Base-by-base conservation (phyloP, 495 filamentous ascomycete genomes). In the Cenococcum geophilum region DNA sequence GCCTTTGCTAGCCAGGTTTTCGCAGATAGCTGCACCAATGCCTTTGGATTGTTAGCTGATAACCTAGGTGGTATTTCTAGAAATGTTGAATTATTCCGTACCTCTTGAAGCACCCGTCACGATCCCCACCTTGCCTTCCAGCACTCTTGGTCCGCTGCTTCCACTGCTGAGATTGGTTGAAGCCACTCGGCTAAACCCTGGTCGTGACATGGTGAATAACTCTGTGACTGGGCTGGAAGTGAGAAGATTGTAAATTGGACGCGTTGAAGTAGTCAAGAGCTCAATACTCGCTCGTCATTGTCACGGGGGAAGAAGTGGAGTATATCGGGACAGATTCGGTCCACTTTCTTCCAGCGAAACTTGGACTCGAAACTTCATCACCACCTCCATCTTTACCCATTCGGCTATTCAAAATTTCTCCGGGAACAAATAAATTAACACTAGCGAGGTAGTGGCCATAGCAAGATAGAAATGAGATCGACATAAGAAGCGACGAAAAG, bases 21-120 rank as follows among this genome's bases (percentile, higher is more conserved):
- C 80, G 40, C 84, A 86, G 66, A 92, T 90, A n/a, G 88, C 86
- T 59, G 84, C 87, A 53, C 91, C 91, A 70, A 96, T 95, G 64
- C 91, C 91, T 95, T 40, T 50, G 20, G 20, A n/a, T n/a, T 34
- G 35, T 49, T 10, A 12, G 12, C 10, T 18, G 25, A 22, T 32
- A 6, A 6, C 27, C 27, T 32, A 36, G 12, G 0, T 48, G 1
- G 22, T 37, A 11, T 25, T 14, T 58, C 0, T 40, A 32, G 61
- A 18, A 18, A 1, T 34, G 54, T 27, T 22, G 25, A 18, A 36
- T 18, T 11, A 40, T 20, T 35, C 34, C 14, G 23, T 61, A 73
- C 73, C 73, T 64, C 73, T 64, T 21, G 73, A 74, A 8, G 62
- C 73, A 16, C 73, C 73, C 10, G 72, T 76, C 11, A 76, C 70